Conservation (phyloP, 1,284 basidiomycete species). For the Heterobasidion parviporum region DNA sequence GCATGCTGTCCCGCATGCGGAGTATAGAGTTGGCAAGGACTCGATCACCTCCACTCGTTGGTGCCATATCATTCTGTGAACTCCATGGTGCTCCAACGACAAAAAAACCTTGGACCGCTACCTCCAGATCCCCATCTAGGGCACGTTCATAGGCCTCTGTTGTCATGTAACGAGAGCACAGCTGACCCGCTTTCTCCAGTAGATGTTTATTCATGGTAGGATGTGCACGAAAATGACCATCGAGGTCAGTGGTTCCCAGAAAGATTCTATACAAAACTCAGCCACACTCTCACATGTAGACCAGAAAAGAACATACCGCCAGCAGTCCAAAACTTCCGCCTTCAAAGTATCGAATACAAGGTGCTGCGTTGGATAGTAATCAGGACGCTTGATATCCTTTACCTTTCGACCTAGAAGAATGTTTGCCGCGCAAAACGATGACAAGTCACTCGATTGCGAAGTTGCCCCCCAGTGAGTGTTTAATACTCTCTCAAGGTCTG, state of each 20-base stretch:
- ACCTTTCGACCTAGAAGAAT: constrained; percentile 12
- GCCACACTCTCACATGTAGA: not conserved
- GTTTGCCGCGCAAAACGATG: constrained; percentile 14
- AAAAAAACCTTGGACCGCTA: not conserved
- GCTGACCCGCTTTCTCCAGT: not conserved
- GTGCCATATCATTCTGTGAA: too few species aligned
- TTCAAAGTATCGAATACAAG: constrained; percentile 4
- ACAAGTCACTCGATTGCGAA: constrained; percentile 4
- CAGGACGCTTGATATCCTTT: constrained; percentile 5
- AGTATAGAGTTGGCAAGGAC: constrained; percentile 4
- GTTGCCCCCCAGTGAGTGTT: constrained; percentile 18
- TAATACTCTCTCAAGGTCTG: constrained; percentile 21
- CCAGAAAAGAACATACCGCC: not conserved
- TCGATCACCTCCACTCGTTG: not conserved
- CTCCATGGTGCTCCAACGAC: not conserved
- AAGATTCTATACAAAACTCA: not conserved
- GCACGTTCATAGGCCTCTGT: not conserved
- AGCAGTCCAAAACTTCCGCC: not conserved
- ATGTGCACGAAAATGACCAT: not conserved
- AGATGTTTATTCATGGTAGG: not conserved
- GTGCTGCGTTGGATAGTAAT: constrained; percentile 6
- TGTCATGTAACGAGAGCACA: not conserved
- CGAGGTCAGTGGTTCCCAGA: not conserved
- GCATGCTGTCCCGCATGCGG: constrained; percentile 2
- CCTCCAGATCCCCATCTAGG: not conserved